Percentiles rank a stretch among this genome's conserved stretches.
These are phyloP conservation scores for Penicillium desertorum DNA, from an alignment of 495 filamentous ascomycete genomes.

Conservation along the genomic window DNA sequence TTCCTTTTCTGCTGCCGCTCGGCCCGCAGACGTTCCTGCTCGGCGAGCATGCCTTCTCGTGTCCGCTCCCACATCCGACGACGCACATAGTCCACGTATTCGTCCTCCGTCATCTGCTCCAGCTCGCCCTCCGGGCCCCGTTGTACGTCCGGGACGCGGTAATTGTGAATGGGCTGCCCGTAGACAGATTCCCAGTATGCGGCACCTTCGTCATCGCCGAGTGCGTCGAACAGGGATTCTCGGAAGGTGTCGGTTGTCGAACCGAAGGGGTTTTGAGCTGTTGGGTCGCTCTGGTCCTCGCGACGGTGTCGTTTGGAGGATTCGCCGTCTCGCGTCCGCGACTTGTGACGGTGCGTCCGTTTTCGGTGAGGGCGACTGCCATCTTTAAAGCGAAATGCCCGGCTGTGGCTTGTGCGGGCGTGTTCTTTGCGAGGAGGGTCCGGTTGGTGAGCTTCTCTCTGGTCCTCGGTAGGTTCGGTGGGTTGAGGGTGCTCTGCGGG, in stretches of 20 bases:
- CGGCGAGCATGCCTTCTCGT: conserved; percentile 60
- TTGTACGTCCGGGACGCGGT: conserved; percentile 42
- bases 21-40: conserved; percentile 61
- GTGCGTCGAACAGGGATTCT: conserved; percentile 97
- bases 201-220: conserved; percentile 96
- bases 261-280: conserved; percentile 17
- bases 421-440: neutral
- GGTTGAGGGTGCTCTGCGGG: neutral
- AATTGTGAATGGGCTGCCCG: conserved; percentile 82
- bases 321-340: conserved; percentile 12
- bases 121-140: conserved; percentile 57
- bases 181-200: conserved; percentile 93
- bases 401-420: neutral
- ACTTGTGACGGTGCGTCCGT: conserved; percentile 18
- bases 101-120: conserved; percentile 86
- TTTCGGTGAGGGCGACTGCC: conserved; percentile 24
- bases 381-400: conserved; percentile 5
- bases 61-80: conserved; percentile 92
- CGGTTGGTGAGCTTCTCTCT: neutral
- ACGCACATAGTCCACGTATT: conserved; percentile 83
- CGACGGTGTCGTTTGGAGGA: conserved; percentile 15
- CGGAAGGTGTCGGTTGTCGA: conserved; percentile 76
- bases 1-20: conserved; percentile 50
- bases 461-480: neutral
- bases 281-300: conserved; percentile 23